Base-by-base conservation (phyloP, 2,329 filamentous ascomycete genomes). In the Ceratocystis eucalypticola region DNA sequence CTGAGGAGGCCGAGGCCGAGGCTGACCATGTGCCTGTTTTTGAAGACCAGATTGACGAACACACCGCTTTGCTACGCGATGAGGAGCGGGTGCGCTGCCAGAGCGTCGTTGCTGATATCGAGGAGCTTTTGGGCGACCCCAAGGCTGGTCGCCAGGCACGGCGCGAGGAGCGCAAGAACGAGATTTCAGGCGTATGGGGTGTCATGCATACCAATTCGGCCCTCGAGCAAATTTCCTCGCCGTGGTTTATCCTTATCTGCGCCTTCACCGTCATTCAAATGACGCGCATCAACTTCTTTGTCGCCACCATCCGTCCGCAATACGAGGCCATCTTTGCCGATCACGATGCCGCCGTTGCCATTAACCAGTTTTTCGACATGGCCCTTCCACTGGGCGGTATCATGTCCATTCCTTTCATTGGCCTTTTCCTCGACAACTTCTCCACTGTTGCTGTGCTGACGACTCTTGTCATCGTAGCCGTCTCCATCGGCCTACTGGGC, bases 221-320 rank as follows among this genome's bases (percentile, higher is more conserved):
- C 0, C 72, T 80, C 25, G 77, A 89, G 71, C 92, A 96, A 75
- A 88, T 96, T 70, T 75, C 77, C 6, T 89, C 87, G 1, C 87
- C 87, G 0, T 96, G 91, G 91, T 96, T 94, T 74, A 78, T 91
- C 20, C 80, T 96, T 46, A 89, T 96, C 71, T 88, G 89, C 4
- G 75, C 91, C 22, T 93, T 96, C 74, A 96, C 90, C 4, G 80
- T 88, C 41, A 76, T 89, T 48, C 86, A 88, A 74, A 89, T 88
- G 85, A 86, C 86, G 1, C 82, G 88, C 37, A 95, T 96, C 80
- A 96, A 96, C 77, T 96, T 91, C 78, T 95, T 96, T 73, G 89
- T 96, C 65, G 90, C 91, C 2, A 95, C 91, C 1, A 87, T 96
- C 69, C 82, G 88, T 1, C 81, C 87, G 1, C 91, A 96, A 74